phyloP scores from a whole-genome alignment of 164 flowering plant genomes.

The Annona squamosa region DNA sequence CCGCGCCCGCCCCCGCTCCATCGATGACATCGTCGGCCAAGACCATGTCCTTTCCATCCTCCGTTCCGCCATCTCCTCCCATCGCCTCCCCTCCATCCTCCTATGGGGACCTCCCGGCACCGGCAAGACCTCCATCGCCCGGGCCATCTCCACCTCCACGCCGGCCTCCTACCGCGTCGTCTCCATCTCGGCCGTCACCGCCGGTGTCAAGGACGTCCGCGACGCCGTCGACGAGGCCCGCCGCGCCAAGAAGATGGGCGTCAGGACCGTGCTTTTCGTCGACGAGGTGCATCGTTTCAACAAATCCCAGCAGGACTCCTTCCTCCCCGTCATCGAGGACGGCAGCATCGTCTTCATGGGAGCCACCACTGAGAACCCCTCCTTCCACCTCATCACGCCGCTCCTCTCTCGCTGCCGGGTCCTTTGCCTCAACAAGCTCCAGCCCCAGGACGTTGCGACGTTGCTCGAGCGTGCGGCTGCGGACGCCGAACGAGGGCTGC shows the following conservation, averaged over 20 bases:
- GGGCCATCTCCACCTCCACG: slow-evolving; percentile 45
- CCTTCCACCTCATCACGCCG: slow-evolving; percentile 78
- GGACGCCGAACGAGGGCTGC: slow-evolving; percentile 44
- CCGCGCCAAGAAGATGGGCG: slow-evolving; percentile 21
- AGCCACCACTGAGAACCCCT: slow-evolving; percentile 92
- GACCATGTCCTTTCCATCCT: slow-evolving; percentile 69
- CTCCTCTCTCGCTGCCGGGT: slow-evolving; percentile 72
- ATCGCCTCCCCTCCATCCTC: slow-evolving; percentile 62
- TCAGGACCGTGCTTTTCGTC: slow-evolving; percentile 57
- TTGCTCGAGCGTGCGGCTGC: slow-evolving; percentile 41
- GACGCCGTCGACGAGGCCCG: slow-evolving; percentile 67
- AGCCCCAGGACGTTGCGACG: slow-evolving; percentile 32
- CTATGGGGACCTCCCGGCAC: slow-evolving; percentile 96
- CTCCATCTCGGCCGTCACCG: slow-evolving; percentile 65
- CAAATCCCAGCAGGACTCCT: slow-evolving; percentile 79
- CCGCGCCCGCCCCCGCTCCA: slow-evolving; percentile 64
- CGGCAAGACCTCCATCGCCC: slow-evolving; percentile 84
- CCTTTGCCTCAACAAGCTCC: slow-evolving; percentile 46
- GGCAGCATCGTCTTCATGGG: slow-evolving; percentile 75
- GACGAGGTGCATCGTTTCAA: slow-evolving; percentile 92
- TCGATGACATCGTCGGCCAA: slow-evolving; percentile 71
- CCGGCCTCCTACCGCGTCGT: slow-evolving; percentile 37
- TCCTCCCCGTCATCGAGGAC: slow-evolving; percentile 82
- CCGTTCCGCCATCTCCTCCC: slow-evolving; percentile 36
- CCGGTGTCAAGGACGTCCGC: slow-evolving; percentile 82